phyloP scores from a whole-genome alignment of 208 protist genomes.

The Leishmania lainsoni region DNA sequence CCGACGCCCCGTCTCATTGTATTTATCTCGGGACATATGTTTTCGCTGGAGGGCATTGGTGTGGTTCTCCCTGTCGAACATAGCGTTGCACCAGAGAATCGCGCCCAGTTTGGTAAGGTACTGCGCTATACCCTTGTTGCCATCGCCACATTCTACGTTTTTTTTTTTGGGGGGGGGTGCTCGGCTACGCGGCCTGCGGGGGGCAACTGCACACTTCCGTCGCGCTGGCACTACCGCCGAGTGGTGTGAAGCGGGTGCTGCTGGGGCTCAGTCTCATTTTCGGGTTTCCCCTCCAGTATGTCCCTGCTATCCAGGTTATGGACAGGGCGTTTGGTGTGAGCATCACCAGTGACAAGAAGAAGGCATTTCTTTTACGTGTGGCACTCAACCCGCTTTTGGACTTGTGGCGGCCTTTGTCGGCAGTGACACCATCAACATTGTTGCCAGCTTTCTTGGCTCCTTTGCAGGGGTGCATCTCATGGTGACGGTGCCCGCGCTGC shows the following conservation, averaged over 20 bases:
- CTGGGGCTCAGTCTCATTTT: constrained; percentile 75
- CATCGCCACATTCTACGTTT: constrained; percentile 65
- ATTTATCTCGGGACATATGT: constrained; percentile 82
- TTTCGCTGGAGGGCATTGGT: constrained; percentile 79
- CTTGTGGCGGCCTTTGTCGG: constrained; percentile 61
- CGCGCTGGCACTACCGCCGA: constrained; percentile 61
- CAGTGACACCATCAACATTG: constrained; percentile 70
- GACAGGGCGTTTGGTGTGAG: constrained; percentile 59
- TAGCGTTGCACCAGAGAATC: constrained; percentile 55
- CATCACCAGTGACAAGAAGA: constrained; percentile 26
- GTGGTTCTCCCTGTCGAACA: constrained; percentile 83
- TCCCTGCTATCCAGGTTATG: constrained; percentile 83
- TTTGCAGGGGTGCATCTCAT: constrained; percentile 84
- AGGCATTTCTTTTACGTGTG: constrained; percentile 49
- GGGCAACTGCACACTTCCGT: constrained; percentile 69
- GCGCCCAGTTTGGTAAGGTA: constrained; percentile 38
- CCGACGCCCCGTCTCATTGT: constrained; percentile 54
- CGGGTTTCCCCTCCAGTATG: constrained; percentile 79
- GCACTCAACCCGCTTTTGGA: constrained; percentile 61
- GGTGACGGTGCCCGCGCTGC: constrained; percentile 70
- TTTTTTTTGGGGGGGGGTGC: constrained; percentile 67
- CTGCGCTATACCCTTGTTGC: constrained; percentile 59
- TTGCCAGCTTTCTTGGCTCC: constrained; percentile 79
- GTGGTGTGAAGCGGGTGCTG: constrained; percentile 52
- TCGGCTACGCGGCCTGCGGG: constrained; percentile 78